phyloP scores from a whole-genome alignment of 768 basidiomycete species.

The Lenzites betulinus region DNA sequence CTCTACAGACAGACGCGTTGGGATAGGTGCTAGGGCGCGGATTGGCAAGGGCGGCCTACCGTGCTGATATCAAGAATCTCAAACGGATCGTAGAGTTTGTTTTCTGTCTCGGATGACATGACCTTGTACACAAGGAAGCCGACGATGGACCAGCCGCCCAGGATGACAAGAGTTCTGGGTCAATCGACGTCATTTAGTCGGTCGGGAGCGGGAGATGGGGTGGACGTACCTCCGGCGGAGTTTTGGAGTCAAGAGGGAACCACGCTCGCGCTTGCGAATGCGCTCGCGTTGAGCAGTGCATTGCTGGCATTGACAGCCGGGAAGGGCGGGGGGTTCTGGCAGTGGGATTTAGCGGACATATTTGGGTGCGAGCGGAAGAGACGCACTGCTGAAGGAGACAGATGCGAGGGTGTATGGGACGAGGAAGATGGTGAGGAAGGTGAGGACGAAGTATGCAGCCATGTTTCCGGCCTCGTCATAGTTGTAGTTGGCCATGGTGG shows the following conservation, averaged over 20 bases:
- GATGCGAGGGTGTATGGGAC: conserved; percentile 71
- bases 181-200: conserved; percentile 1
- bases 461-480: conserved; percentile 87
- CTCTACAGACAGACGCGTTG: conserved; percentile 44
- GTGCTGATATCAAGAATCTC: conserved; percentile 81
- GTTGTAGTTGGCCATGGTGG: conserved; percentile 74
- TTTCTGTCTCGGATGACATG: conserved; percentile 55
- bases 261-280: conserved; percentile 43
- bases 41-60: conserved; percentile 44
- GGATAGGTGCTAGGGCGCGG: not conserved
- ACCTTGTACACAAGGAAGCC: conserved; percentile 69
- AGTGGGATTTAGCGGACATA: conserved; percentile 8
- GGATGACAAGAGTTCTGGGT: conserved; percentile 57
- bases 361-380: not conserved
- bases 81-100: conserved; percentile 89
- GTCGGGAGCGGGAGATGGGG: conserved; percentile 2
- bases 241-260: conserved; percentile 50
- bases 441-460: conserved; percentile 90
- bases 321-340: conserved; percentile 12
- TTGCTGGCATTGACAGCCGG: conserved; percentile 61
- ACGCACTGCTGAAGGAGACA: conserved; percentile 51
- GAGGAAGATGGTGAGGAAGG: conserved; percentile 83
- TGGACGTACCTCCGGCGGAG: conserved; percentile 52
- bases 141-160: conserved; percentile 75
- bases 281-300: conserved; percentile 58